Percentiles rank a stretch among this genome's conserved stretches.
Conservation (phyloP, 202 grass and related monocot species). For the Zoysia matrella region DNA sequence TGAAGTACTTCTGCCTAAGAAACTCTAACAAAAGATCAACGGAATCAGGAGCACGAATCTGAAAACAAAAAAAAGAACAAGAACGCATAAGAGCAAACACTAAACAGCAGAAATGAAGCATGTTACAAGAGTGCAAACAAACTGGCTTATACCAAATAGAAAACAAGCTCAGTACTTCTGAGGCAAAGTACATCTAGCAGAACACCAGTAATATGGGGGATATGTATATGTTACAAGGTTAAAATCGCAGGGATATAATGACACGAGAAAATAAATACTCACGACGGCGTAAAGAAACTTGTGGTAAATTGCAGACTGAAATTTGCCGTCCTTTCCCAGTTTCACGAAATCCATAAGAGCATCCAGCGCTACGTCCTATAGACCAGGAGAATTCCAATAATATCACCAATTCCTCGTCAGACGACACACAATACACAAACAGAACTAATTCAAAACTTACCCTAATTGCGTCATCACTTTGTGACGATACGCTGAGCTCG, state of each 20-base stretch:
- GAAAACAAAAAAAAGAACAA: conserved; percentile 25
- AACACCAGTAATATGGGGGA: background rate
- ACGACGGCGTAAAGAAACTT: conserved; percentile 71
- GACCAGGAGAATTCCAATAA: conserved; percentile 1
- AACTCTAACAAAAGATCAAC: conserved; percentile 70
- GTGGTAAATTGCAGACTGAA: conserved; percentile 78
- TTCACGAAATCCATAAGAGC: conserved; percentile 95
- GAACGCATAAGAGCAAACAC: conserved; percentile 20
- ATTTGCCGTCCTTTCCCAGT: conserved; percentile 76
- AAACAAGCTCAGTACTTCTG: background rate
- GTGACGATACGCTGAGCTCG: conserved; percentile 53
- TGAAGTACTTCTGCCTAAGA: conserved; percentile 79
- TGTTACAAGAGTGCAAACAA: background rate
- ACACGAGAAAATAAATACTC: conserved; percentile 30
- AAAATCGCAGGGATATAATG: background rate
- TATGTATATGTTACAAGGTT: background rate
- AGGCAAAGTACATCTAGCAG: background rate
- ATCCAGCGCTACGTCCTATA: conserved; percentile 86
- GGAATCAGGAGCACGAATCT: conserved; percentile 61
- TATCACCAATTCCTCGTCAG: background rate
- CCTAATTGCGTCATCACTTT: conserved; percentile 60
- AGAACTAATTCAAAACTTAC: conserved; percentile 40
- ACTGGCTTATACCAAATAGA: background rate
- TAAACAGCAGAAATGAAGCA: conserved; percentile 3
- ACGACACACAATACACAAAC: background rate